A percentile compares a stretch with the other conserved stretches of the same genome.
Evolutionary conservation across 2,329 filamentous ascomycete genomes (phyloP).

Genomic region (Kalaharituber pfeilii): DNA sequence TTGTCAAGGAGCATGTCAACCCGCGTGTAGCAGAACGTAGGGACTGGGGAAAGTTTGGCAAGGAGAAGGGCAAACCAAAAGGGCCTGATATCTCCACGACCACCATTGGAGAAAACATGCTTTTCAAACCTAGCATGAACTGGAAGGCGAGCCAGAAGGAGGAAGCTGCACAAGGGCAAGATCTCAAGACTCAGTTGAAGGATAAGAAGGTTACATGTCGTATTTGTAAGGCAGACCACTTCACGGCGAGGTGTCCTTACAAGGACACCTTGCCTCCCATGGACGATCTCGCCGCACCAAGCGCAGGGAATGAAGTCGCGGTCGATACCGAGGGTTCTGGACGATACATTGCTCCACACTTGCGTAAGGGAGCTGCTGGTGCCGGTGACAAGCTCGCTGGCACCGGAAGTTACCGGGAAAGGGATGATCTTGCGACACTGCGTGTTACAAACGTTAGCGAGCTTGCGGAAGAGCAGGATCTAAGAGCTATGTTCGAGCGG

Average conservation of each 20-base stretch:
- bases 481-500: slow-evolving; percentile 94
- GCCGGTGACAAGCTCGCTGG: slow-evolving; percentile 65
- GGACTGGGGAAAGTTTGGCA: slow-evolving; percentile 81
- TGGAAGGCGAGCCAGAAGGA: slow-evolving; percentile 83
- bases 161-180: slow-evolving; percentile 52
- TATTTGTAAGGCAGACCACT: slow-evolving; percentile 98
- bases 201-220: slow-evolving; percentile 99
- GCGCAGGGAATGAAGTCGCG: slow-evolving; percentile 27
- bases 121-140: slow-evolving; percentile 82
- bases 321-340: slow-evolving; percentile 30
- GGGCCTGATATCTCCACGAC: slow-evolving; percentile 83
- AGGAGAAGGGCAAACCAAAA: slow-evolving; percentile 63
- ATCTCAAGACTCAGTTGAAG: slow-evolving; percentile 63
- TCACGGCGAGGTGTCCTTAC: slow-evolving; percentile 96
- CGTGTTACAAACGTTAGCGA: slow-evolving; percentile 97
- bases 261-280: slow-evolving; percentile 97
- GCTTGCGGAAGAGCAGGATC: slow-evolving; percentile 86
- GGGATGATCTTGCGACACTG: slow-evolving; percentile 89
- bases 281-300: slow-evolving; percentile 38
- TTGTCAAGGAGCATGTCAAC: slow-evolving; percentile 86
- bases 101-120: slow-evolving; percentile 90
- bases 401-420: slow-evolving; percentile 39
- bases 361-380: slow-evolving; percentile 50
- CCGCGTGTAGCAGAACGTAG: slow-evolving; percentile 90
- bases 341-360: slow-evolving; percentile 81